Percentiles rank a stretch among this genome's conserved stretches.
These are phyloP conservation scores for Sophora flavescens DNA, from an alignment of 306 rosid genomes.

Conservation along the genomic window DNA sequence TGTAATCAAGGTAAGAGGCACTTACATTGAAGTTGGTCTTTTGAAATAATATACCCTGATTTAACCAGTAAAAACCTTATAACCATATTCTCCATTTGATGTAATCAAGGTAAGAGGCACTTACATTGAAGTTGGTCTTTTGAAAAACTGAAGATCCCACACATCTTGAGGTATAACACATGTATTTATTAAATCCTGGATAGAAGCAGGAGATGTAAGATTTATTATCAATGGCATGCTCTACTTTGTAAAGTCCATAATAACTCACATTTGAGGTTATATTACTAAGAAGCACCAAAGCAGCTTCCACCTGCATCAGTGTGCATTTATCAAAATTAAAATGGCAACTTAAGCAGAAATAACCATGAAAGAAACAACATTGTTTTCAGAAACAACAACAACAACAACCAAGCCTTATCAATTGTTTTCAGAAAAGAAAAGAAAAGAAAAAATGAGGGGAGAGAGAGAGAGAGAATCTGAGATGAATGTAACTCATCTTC, in stretches of 20 bases:
- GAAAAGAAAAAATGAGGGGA: neutral
- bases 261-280: conserved; percentile 80
- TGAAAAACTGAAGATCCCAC: conserved; percentile 90
- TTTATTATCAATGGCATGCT: conserved; percentile 19
- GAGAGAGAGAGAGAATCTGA: no score
- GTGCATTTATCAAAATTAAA: conserved; percentile 43
- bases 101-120: conserved; percentile 47
- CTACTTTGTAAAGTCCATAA: conserved; percentile 29
- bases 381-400: conserved; percentile 19
- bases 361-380: neutral
- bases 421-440: conserved; percentile 2
- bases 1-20: no score
- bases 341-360: conserved; percentile 27
- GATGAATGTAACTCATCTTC: no score
- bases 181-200: conserved; percentile 70
- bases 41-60: conserved; percentile 6
- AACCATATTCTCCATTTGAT: conserved; percentile 12
- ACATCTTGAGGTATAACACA: conserved; percentile 84
- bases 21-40: no score
- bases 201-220: conserved; percentile 49
- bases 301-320: conserved; percentile 83
- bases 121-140: conserved; percentile 77
- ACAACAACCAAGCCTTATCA: no score
- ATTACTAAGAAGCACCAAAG: conserved; percentile 80
- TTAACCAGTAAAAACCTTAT: conserved; percentile 15